These are phyloP conservation scores for Backusella westeae DNA, from an alignment of 192 early-diverging fungal genomes.

Conservation along the genomic window DNA sequence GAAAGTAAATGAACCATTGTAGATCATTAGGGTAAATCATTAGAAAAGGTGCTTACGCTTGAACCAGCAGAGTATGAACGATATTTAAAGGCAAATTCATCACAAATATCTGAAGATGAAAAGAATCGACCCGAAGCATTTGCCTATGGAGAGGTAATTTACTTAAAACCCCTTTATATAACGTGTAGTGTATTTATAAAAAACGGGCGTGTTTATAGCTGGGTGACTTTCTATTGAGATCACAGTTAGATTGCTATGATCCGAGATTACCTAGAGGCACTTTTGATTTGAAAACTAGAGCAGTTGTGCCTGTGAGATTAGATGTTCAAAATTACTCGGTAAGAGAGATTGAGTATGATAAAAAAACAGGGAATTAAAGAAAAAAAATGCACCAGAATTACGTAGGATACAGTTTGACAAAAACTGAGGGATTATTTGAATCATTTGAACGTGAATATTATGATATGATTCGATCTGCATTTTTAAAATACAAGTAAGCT, in stretches of 20 bases:
- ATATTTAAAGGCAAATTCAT: conserved; percentile 60
- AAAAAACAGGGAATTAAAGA: background rate
- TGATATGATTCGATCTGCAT: conserved; percentile 90
- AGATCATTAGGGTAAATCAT: conserved; percentile 67
- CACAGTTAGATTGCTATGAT: conserved; percentile 88
- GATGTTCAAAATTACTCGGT: conserved; percentile 73
- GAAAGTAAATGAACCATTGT: background rate
- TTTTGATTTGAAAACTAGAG: conserved; percentile 94
- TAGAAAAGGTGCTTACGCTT: conserved; percentile 84
- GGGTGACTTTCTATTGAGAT: conserved; percentile 77
- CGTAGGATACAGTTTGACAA: conserved; percentile 67
- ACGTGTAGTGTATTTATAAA: background rate
- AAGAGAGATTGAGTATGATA: background rate
- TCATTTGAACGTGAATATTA: conserved; percentile 93
- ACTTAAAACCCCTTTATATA: too few relatives aligned
- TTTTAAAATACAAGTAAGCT: conserved; percentile 75
- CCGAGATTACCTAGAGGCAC: conserved; percentile 69
- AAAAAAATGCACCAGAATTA: conserved; percentile 32
- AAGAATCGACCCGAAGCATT: conserved; percentile 60
- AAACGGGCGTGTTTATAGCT: conserved; percentile 15
- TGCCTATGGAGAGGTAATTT: conserved; percentile 52
- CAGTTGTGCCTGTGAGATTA: conserved; percentile 78
- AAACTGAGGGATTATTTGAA: conserved; percentile 63
- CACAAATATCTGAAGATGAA: conserved; percentile 34
- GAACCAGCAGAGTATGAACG: conserved; percentile 63